Percentiles rank a stretch among this genome's conserved stretches.
These are phyloP conservation scores for Pseudomonodictys pantanalensis DNA, from an alignment of 495 filamentous ascomycete species.

Conservation along the genomic window DNA sequence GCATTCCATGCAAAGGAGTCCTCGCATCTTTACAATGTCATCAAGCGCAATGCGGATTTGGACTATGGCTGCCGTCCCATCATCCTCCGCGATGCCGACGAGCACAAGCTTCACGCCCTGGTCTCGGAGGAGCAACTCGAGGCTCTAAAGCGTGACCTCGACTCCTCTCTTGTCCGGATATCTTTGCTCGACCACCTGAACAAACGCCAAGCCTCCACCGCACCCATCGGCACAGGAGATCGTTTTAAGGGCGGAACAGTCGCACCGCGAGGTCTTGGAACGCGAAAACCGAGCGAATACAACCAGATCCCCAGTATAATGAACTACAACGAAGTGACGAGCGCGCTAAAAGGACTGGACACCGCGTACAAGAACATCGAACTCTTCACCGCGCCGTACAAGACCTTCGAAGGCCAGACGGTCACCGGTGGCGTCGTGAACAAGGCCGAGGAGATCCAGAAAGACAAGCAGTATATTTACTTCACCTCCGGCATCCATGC, in stretches of 20 bases:
- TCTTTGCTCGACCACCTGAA: constrained; percentile 3
- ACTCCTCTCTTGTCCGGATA: constrained; percentile 5
- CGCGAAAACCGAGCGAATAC: not conserved
- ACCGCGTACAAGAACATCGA: constrained; percentile 35
- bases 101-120: constrained; percentile 17
- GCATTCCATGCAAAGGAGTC: constrained; percentile 5
- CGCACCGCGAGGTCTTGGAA: constrained; percentile 38
- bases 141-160: constrained; percentile 3
- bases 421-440: constrained; percentile 29
- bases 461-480: constrained; percentile 39
- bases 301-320: constrained; percentile 32
- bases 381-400: constrained; percentile 39
- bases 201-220: constrained; percentile 14
- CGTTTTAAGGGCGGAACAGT: constrained; percentile 34
- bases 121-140: constrained; percentile 1
- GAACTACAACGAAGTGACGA: constrained; percentile 39
- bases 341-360: constrained; percentile 37
- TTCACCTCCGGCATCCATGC: constrained; percentile 41
- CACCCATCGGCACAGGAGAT: constrained; percentile 38
- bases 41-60: constrained; percentile 1
- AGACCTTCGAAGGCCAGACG: constrained; percentile 38
- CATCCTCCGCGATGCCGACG: constrained; percentile 1
- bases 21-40: constrained; percentile 3
- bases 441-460: constrained; percentile 28
- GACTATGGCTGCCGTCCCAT: constrained; percentile 24